phyloP scores from a whole-genome alignment of 768 basidiomycete genomes.

The Lentinus tigrinus region DNA sequence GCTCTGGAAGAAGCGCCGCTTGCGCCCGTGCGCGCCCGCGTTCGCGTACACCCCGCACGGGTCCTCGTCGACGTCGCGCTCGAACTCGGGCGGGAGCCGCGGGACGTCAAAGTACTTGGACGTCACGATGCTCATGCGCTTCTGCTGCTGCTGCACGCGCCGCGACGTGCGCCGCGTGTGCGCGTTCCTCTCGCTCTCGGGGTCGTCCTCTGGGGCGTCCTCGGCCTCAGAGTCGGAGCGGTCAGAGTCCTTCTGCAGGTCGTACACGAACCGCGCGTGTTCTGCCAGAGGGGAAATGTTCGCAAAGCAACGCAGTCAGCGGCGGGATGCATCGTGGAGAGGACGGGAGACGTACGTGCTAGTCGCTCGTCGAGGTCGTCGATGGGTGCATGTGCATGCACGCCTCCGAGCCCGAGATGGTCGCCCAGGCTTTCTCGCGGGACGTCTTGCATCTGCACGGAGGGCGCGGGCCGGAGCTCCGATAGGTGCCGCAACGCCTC shows the following conservation, averaged over 20 bases:
- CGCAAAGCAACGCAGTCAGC: too few species aligned
- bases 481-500: constrained; percentile 54
- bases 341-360: constrained; percentile 53
- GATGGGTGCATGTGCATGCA: constrained; percentile 43
- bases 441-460: constrained; percentile 82
- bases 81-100: constrained; percentile 23
- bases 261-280: constrained; percentile 61
- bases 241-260: constrained; percentile 26
- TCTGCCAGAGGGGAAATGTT: constrained; percentile 49
- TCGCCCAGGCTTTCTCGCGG: constrained; percentile 66
- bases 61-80: constrained; percentile 1
- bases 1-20: constrained; percentile 61
- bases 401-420: constrained; percentile 57
- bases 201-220: constrained; percentile 17
- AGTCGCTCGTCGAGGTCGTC: constrained; percentile 69
- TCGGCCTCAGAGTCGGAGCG: constrained; percentile 19
- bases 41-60: constrained; percentile 42
- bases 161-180: constrained; percentile 25
- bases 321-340: not conserved
- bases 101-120: constrained; percentile 57
- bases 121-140: constrained; percentile 70
- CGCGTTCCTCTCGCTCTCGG: constrained; percentile 28
- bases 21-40: constrained; percentile 20
- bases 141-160: constrained; percentile 37
- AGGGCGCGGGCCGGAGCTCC: constrained; percentile 72